Base-by-base conservation (phyloP, 2,329 filamentous ascomycete species). In the Moelleriella libera region DNA sequence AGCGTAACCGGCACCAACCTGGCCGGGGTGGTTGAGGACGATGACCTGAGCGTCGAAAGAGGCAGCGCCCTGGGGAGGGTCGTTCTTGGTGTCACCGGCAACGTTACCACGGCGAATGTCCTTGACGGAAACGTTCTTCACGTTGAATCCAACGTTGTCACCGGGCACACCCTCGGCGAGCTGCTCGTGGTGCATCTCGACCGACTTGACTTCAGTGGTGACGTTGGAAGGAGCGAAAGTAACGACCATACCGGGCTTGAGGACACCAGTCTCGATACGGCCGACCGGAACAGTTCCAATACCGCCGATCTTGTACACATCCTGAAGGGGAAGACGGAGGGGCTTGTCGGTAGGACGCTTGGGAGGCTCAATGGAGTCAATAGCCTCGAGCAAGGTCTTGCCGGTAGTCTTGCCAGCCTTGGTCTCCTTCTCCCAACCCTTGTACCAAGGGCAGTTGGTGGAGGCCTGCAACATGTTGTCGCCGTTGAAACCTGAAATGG, bases 101-200 rank as follows among this genome's bases (percentile, higher is more conserved):
- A 98, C 92, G 84, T 98, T 97, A 69, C 92, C 92, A 94, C 92
- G 92, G 76, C 92, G 92, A 69, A 98, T 95, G 73, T 98, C 92
- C 89, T 98, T 98, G 78, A 98, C 92, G 74, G 92, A 97, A 67
- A 98, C 92, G 92, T 98, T 98, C 89, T 98, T 98, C 78, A 98
- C 90, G 87, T 98, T 98, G 89, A 98, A 98, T 65, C 92, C 92
- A 72, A 98, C 92, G 81, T 98, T 98, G 87, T 98, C 92, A 83
- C 92, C 92, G 68, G 92, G 92, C 59, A 86, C 68, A 86, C 92
- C 92, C 82, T 95, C 84, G 58, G 70, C 54, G 62, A 98, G 89
- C 85, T 96, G 89, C 81, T 96, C 88, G 88, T 97, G 90, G 83
- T 96, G 90, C 92, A 98, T 98, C 81, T 98, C 92, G 66, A 98